Conservation (phyloP, 202 grass and related monocot genomes). For the Schoenoplectus triqueter region DNA sequence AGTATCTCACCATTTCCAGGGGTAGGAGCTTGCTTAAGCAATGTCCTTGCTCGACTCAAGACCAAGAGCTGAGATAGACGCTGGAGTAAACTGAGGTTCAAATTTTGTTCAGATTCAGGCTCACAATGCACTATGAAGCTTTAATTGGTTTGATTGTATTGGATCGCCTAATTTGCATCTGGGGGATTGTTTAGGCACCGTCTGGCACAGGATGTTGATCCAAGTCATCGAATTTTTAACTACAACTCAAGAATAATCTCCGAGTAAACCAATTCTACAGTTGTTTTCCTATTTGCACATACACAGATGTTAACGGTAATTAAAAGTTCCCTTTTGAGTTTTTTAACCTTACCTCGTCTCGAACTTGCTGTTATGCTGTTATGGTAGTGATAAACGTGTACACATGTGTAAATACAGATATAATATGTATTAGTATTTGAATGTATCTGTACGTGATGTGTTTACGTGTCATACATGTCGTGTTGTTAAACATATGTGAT, state of each 20-base stretch:
- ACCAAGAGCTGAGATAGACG: no score
- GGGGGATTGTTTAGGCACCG: not conserved
- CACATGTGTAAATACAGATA: no score
- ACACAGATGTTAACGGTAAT: not conserved
- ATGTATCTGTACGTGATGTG: no score
- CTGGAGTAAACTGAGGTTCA: no score
- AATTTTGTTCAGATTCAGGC: not conserved
- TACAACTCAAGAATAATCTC: conserved; percentile 6
- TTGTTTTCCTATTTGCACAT: not conserved
- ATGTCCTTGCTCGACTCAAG: no score
- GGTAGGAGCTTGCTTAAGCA: no score
- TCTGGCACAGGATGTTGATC: not conserved
- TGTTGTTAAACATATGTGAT: no score
- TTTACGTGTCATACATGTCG: no score
- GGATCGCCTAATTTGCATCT: not conserved
- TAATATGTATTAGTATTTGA: no score
- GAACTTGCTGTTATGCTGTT: not conserved
- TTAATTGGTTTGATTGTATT: not conserved
- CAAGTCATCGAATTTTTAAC: not conserved
- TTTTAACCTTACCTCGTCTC: not conserved
- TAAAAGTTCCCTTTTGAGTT: not conserved
- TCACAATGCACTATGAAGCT: not conserved
- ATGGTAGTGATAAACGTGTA: no score
- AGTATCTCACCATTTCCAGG: no score
- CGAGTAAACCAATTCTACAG: not conserved